Percentiles rank a stretch among this genome's conserved stretches.
phyloP scores from a whole-genome alignment of 2,329 filamentous ascomycete genomes.

The Penicillium sumatraense region DNA sequence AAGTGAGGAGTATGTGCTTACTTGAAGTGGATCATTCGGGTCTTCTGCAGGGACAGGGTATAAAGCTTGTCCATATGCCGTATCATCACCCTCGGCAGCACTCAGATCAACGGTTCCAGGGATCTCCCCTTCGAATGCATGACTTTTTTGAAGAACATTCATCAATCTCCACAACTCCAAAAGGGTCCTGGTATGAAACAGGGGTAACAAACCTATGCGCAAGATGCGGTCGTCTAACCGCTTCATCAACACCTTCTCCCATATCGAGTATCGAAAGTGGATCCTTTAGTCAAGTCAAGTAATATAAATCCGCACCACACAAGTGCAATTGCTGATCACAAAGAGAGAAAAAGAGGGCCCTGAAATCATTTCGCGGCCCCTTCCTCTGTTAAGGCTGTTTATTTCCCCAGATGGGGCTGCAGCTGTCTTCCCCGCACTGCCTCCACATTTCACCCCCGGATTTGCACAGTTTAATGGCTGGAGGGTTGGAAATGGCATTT shows the following conservation, averaged over 20 bases:
- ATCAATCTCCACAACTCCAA: neutral
- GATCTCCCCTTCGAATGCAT: slow-evolving; percentile 61
- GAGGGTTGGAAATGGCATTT: neutral
- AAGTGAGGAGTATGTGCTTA: slow-evolving; percentile 32
- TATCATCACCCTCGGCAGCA: slow-evolving; percentile 61
- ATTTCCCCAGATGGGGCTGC: slow-evolving; percentile 1
- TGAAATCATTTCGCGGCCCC: too few relatives aligned
- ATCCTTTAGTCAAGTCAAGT: too few relatives aligned
- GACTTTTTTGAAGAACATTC: slow-evolving; percentile 41
- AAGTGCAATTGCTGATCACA: too few relatives aligned
- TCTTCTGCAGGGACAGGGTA: slow-evolving; percentile 65
- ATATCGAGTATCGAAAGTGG: neutral
- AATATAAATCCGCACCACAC: too few relatives aligned
- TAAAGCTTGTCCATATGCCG: slow-evolving; percentile 63
- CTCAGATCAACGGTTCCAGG: slow-evolving; percentile 62
- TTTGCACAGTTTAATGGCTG: neutral
- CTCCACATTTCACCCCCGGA: slow-evolving; percentile 16
- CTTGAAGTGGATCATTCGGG: slow-evolving; percentile 64
- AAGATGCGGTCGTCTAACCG: slow-evolving; percentile 7
- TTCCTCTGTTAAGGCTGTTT: neutral
- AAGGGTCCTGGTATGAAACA: neutral
- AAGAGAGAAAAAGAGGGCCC: too few relatives aligned
- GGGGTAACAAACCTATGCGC: slow-evolving; percentile 20
- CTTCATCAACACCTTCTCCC: neutral
- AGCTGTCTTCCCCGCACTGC: slow-evolving; percentile 6